A percentile compares a stretch with the other conserved stretches of the same genome.
These are phyloP conservation scores for Ophiostoma novo-ulmi DNA, from an alignment of 2,329 filamentous ascomycete genomes.

Conservation along the genomic window DNA sequence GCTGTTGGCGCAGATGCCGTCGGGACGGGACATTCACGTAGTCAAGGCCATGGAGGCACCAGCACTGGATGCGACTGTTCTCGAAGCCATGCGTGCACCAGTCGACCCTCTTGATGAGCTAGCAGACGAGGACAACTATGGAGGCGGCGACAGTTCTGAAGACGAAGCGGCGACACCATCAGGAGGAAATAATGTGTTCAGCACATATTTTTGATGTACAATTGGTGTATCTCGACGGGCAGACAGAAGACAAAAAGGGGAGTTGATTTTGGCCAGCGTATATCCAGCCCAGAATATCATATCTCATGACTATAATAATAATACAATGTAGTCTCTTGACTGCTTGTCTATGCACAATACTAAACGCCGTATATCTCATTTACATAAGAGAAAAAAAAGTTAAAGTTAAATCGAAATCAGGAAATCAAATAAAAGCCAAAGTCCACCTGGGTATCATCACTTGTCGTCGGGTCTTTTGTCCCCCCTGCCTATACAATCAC, in stretches of 20 bases:
- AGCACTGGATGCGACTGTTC: conserved; percentile 55
- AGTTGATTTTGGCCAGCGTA: conserved; percentile 3
- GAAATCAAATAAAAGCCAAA: not conserved
- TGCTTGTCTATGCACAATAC: not conserved
- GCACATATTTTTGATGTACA: not conserved
- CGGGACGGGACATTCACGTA: conserved; percentile 77
- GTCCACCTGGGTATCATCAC: not conserved
- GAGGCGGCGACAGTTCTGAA: conserved; percentile 39
- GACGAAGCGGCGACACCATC: conserved; percentile 33
- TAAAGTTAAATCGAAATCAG: not conserved
- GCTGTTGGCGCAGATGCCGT: conserved; percentile 74
- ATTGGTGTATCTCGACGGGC: not conserved
- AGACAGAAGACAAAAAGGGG: not conserved
- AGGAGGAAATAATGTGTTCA: not conserved
- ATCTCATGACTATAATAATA: not conserved
- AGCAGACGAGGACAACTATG: conserved; percentile 35
- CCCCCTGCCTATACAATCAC: conserved; percentile 39
- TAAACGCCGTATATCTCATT: not conserved
- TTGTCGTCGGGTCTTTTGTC: not conserved
- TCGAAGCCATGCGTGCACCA: conserved; percentile 58
- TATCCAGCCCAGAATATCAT: not conserved
- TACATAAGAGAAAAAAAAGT: conserved; percentile 2
- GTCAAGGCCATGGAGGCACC: conserved; percentile 64
- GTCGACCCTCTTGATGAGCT: conserved; percentile 44
- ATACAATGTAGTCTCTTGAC: not conserved